Conservation (phyloP, 2,329 filamentous ascomycete genomes). For the Fusarium sp. region DNA sequence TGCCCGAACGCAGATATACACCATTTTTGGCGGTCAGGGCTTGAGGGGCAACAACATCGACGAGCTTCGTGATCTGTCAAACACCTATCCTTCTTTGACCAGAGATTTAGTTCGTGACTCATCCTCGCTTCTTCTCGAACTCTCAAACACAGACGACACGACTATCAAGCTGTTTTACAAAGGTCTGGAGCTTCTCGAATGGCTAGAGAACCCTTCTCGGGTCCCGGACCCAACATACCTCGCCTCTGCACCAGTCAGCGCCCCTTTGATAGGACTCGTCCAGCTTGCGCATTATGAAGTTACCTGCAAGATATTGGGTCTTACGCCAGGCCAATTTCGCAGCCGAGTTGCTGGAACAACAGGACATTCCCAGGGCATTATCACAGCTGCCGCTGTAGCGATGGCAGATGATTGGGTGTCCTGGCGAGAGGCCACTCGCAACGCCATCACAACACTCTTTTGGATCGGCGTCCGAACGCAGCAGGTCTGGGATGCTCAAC, state of each 20-base stretch:
- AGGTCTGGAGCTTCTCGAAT: conserved; percentile 6
- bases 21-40: conserved; percentile 25
- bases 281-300: conserved; percentile 23
- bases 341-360: conserved; percentile 19
- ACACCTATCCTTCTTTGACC: conserved; percentile 11
- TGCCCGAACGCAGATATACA: not conserved
- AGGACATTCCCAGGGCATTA: conserved; percentile 23
- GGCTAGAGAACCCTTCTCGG: conserved; percentile 1
- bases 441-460: conserved; percentile 13
- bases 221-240: conserved; percentile 7
- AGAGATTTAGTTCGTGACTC: not conserved
- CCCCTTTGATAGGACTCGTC: conserved; percentile 16
- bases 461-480: conserved; percentile 25
- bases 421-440: conserved; percentile 15
- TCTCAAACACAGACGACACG: not conserved
- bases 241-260: conserved; percentile 12
- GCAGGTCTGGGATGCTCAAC: conserved; percentile 11
- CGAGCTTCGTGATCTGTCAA: conserved; percentile 8
- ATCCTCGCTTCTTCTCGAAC: not conserved
- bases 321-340: conserved; percentile 17
- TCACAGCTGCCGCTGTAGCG: conserved; percentile 9
- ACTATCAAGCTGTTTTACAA: not conserved
- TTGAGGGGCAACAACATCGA: conserved; percentile 6
- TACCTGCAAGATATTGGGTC: conserved; percentile 14
- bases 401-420: conserved; percentile 14